phyloP scores from a whole-genome alignment of 352 stramenopile species.

The Thraustotheca clavata region DNA sequence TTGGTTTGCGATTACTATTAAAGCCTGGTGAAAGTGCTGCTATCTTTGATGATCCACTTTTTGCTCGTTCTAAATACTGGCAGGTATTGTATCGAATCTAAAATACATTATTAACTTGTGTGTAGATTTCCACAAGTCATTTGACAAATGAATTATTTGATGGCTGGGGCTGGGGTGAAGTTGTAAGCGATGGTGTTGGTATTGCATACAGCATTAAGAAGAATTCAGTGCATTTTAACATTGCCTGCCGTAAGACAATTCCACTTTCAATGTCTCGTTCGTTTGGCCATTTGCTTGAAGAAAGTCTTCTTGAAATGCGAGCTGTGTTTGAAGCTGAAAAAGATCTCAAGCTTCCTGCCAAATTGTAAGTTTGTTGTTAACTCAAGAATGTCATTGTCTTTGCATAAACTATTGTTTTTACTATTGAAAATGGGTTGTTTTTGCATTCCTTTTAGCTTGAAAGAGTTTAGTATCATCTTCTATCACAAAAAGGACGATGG shows the following conservation, averaged over 20 bases:
- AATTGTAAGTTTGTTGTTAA: slow-evolving; percentile 7
- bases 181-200: slow-evolving; percentile 65
- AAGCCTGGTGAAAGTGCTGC: slow-evolving; percentile 33
- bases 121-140: slow-evolving; percentile 62
- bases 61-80: slow-evolving; percentile 60
- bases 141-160: slow-evolving; percentile 77
- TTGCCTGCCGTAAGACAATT: slow-evolving; percentile 43
- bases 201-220: slow-evolving; percentile 80
- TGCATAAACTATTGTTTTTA: too few species aligned
- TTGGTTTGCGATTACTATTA: slow-evolving; percentile 77
- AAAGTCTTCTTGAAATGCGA: slow-evolving; percentile 73
- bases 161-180: slow-evolving; percentile 75
- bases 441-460: too few species aligned
- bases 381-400: too few species aligned
- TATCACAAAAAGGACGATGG: too few species aligned
- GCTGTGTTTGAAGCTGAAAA: slow-evolving; percentile 38
- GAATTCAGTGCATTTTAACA: slow-evolving; percentile 74
- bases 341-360: slow-evolving; percentile 5
- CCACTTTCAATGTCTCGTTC: slow-evolving; percentile 37
- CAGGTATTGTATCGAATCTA: slow-evolving; percentile 20
- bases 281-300: slow-evolving; percentile 65
- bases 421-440: too few species aligned
- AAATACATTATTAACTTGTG: neutral
- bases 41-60: slow-evolving; percentile 65
- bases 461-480: too few species aligned